Evolutionary conservation across 2,329 filamentous ascomycete species (phyloP), one percentile per base, ranked within the genome.

Genomic region (Ophiostoma quercus): DNA sequence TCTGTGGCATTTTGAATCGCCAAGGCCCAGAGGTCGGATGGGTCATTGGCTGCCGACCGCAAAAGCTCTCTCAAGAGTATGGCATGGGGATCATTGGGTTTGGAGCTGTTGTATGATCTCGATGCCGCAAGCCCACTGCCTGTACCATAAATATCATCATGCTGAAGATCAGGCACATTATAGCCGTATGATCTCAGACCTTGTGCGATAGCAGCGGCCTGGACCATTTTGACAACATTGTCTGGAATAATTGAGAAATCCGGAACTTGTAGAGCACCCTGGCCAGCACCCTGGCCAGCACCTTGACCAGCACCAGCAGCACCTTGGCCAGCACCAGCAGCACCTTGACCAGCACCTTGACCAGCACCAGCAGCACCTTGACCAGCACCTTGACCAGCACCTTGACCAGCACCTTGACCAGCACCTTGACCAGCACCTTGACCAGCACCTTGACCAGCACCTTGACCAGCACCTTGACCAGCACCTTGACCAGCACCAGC

Each of bases 21-120:
- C 37, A 25, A 22, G 11, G 37, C 51, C 68, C 68, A 69, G 3
- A 69, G 57, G 47, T 69, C 68, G 47, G 60, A 25, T 12, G 51
- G 65, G 37, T 69, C 68, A 1, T 69, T 37, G 25, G 14, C 32
- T 4, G 68, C 65, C 12, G 60, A 39, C 41, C 68, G 68, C 60
- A 51, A 32, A n/a, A 69, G 41, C 67, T 68, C 67, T 0, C 14
- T 12, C 9, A 41, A 19, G 11, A 39, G 19, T 4, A 12, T 2
- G 8, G 3, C 8, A 34, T 65, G 34, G 3, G 8, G 6, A 3
- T 19, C 14, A 3, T 65, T 29, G 6, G 11, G 16, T 1, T 34
- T 34, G 62, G 34, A 34, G 19, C 62, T n/a, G 2, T 65, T 41
- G 4, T n/a, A 3, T 3, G 7, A 47, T 19, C 4, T 19, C 12